Conservation (phyloP, 2,329 filamentous ascomycete genomes). For the Cercospora sesami region DNA sequence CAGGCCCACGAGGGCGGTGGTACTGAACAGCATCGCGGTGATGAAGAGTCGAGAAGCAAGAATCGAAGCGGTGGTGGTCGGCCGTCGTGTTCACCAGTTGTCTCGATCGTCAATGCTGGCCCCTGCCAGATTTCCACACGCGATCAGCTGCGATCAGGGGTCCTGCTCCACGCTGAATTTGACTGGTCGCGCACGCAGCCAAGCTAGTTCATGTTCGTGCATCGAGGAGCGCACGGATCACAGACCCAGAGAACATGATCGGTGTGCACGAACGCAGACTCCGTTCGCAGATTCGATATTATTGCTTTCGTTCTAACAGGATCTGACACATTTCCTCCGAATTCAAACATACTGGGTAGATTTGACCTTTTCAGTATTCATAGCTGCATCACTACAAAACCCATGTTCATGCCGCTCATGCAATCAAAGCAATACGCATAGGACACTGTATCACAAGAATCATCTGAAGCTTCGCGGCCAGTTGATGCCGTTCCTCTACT, state of each 20-base stretch:
- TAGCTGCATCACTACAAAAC: not conserved
- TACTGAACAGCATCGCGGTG: slow-evolving; percentile 17
- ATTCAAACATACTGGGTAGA: not conserved
- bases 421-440: not conserved
- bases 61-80: not conserved
- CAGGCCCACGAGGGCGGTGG: slow-evolving; percentile 56
- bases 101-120: slow-evolving; percentile 7
- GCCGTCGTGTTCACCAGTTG: slow-evolving; percentile 1
- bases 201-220: slow-evolving; percentile 3
- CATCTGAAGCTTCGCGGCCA: not conserved
- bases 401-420: not conserved
- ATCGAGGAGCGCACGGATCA: not conserved
- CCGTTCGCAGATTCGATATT: not conserved
- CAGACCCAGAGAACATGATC: not conserved
- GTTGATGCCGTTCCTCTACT: not conserved
- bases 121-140: slow-evolving; percentile 9
- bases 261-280: not conserved
- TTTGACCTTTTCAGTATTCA: not conserved
- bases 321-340: not conserved
- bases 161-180: not conserved
- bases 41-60: not conserved
- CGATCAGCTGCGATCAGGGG: slow-evolving; percentile 5
- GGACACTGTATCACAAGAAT: not conserved
- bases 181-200: not conserved
- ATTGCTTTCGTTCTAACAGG: not conserved